Evolutionary conservation across 2,329 filamentous ascomycete species (phyloP), one percentile per base, ranked within the genome.

Genomic region (Trichophyton schoenleinii): DNA sequence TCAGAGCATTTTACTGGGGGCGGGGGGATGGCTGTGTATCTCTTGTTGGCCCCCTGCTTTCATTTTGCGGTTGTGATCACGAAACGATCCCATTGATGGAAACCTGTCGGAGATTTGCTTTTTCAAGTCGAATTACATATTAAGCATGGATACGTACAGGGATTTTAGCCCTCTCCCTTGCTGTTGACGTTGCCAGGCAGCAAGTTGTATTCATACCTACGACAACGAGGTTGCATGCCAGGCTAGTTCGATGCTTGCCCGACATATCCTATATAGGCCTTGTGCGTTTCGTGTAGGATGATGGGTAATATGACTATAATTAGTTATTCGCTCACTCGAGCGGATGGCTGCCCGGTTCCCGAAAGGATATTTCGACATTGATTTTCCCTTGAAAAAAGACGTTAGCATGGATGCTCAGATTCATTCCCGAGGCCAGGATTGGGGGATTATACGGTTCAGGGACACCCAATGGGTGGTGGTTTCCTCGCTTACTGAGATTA

Each of bases 71-170:
- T 31, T 55, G 25, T 55, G 52, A 36, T n/a, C 15, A 55, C 52
- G n/a, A 36, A 55, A 34, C 8, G 52, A 55, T 55, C 52, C 52
- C 52, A 55, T 55, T 55, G 52, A 55, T 55, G 52, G 52, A 55
- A 55, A 55, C 52, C 6, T n/a, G 52, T 55, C 52, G 52, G 52
- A 55, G 52, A 36, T 55, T 55, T 55, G 52, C 52, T 55, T 55
- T 55, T 55, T 55, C 52, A 36, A 13, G 31, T 34, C 52, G 52
- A 44, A 34, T 55, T 55, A 55, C 52, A 55, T 48, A 48, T 20
- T 28, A 52, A 52, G 46, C 20, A 52, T 55, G 31, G 13, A 31
- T 55, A 55, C 25, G 11, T 55, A 55, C 52, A 55, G 52, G 52
- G 52, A 18, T 55, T 31, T 34, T 34, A 11, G 8, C 28, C 34